Conservation (phyloP, 345 rosid genomes). For the Cardamine resedifolia region DNA sequence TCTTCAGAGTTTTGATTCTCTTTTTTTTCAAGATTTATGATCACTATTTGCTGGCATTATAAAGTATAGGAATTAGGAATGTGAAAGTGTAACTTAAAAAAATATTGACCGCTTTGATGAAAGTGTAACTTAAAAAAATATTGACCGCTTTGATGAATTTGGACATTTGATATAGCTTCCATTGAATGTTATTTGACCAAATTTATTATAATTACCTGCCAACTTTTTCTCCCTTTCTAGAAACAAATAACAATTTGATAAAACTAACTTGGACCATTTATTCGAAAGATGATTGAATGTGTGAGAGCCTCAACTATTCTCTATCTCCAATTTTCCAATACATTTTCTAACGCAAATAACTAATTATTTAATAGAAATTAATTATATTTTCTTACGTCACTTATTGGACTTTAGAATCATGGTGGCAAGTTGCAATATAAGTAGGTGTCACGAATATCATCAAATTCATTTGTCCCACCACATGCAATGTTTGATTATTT, state of each 20-base stretch:
- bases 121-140: too few species aligned
- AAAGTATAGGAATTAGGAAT: neutral
- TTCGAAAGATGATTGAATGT: neutral
- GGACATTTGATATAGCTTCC: neutral
- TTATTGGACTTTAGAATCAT: slow-evolving; percentile 9
- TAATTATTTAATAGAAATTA: neutral
- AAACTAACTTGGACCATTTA: neutral
- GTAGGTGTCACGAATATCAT: neutral
- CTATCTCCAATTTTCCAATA: neutral
- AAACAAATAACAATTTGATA: neutral
- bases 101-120: neutral
- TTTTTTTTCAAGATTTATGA: neutral
- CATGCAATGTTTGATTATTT: neutral
- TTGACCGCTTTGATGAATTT: neutral
- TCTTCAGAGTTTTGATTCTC: neutral
- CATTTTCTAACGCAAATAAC: neutral
- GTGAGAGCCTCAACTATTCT: neutral
- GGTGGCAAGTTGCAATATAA: slow-evolving; percentile 1
- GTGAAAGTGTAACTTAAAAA: neutral
- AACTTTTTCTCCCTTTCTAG: neutral
- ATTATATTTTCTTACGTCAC: neutral
- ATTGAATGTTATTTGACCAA: neutral
- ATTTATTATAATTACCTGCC: neutral
- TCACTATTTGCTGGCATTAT: neutral
- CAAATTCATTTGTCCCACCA: neutral